Evolutionary conservation across 345 rosid genomes (phyloP).

Genomic region (Hibiscus trionum): DNA sequence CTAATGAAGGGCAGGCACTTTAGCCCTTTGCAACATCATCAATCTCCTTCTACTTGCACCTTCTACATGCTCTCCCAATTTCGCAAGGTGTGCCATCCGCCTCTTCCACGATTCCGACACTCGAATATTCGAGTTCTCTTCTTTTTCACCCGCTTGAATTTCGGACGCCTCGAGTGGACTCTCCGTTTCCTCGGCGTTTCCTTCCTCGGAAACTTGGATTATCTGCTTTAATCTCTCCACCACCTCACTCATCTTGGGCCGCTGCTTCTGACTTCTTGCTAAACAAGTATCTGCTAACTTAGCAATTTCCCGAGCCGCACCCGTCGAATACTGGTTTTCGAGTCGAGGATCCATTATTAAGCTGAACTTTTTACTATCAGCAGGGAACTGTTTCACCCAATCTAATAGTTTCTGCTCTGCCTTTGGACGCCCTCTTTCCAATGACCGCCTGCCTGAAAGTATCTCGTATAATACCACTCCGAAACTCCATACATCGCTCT

Average conservation of each 20-base stretch:
- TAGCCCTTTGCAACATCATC: constrained; percentile 41
- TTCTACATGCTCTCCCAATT: constrained; percentile 16
- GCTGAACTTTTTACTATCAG: too few relatives aligned
- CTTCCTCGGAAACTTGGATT: too few relatives aligned
- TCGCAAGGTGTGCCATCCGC: not conserved
- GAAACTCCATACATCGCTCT: constrained; percentile 83
- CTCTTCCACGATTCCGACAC: not conserved
- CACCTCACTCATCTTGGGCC: too few relatives aligned
- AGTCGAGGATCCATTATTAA: too few relatives aligned
- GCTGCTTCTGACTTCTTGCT: too few relatives aligned
- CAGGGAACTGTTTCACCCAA: constrained; percentile 56
- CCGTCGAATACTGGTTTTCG: too few relatives aligned
- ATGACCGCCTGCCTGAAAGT: constrained; percentile 64
- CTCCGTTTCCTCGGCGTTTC: too few relatives aligned
- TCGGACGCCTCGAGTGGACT: too few relatives aligned
- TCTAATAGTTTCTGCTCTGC: constrained; percentile 55
- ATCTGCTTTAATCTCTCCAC: too few relatives aligned
- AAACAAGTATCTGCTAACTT: too few relatives aligned
- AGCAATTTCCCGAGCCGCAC: too few relatives aligned
- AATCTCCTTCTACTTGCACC: constrained; percentile 40
- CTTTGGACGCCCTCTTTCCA: constrained; percentile 63
- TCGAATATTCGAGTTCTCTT: constrained; percentile 11
- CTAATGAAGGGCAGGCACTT: constrained; percentile 14
- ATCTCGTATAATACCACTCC: constrained; percentile 83
- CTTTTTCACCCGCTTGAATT: too few relatives aligned